Evolutionary conservation across 2,329 filamentous ascomycete species (phyloP).

Genomic region (Chalaropsis thielavioides): DNA sequence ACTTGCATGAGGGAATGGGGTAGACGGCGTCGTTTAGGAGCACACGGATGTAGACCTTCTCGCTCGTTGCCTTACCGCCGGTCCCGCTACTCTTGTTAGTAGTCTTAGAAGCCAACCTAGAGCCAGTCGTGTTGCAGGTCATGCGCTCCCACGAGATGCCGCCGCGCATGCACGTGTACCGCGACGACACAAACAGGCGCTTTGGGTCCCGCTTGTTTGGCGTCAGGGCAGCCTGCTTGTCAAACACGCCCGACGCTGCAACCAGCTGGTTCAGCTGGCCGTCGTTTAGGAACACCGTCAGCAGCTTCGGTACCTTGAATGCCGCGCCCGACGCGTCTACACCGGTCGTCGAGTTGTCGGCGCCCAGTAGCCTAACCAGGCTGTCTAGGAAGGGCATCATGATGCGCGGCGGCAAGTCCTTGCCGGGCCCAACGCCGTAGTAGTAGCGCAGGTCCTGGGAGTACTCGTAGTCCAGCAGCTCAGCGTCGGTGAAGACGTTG

Average conservation of each 20-base stretch:
- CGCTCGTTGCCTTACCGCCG: constrained; percentile 17
- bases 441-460: constrained; percentile 54
- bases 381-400: constrained; percentile 47
- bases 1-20: constrained; percentile 39
- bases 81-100: constrained; percentile 14
- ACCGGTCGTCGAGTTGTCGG: constrained; percentile 37
- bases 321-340: constrained; percentile 30
- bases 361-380: constrained; percentile 37
- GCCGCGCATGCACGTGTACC: constrained; percentile 48
- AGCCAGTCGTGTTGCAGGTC: constrained; percentile 29
- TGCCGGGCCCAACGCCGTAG: constrained; percentile 47
- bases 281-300: constrained; percentile 50
- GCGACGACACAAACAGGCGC: constrained; percentile 40
- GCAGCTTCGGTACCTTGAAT: constrained; percentile 40
- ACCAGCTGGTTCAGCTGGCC: constrained; percentile 50
- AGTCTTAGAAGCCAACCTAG: constrained; percentile 4
- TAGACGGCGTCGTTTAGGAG: constrained; percentile 50
- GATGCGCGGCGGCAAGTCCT: constrained; percentile 38
- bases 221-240: constrained; percentile 37
- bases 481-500: constrained; percentile 44
- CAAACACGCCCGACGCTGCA: constrained; percentile 46
- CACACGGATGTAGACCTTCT: constrained; percentile 39
- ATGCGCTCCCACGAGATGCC: constrained; percentile 51
- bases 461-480: constrained; percentile 51
- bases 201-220: constrained; percentile 32